Percentiles rank a stretch among this genome's conserved stretches.
phyloP scores from a whole-genome alignment of 495 filamentous ascomycete genomes.

The Lasiosphaeriaceae sp. region DNA sequence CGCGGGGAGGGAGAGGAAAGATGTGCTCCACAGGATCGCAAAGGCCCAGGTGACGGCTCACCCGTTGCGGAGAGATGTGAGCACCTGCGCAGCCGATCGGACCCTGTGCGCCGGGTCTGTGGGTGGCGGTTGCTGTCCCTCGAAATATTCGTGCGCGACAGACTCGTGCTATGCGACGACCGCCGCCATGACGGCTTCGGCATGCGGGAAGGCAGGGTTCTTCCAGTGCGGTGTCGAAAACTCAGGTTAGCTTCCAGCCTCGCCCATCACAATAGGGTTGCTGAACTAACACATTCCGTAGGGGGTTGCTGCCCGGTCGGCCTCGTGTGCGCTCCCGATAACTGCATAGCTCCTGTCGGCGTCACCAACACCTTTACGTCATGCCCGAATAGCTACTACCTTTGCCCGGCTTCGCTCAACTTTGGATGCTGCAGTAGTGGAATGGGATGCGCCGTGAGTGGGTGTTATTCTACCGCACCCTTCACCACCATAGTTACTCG shows the following conservation, averaged over 20 bases:
- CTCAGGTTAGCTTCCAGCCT: conserved; percentile 1
- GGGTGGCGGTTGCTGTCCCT: conserved; percentile 42
- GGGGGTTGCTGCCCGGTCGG: conserved; percentile 37
- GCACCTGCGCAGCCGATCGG: conserved; percentile 25
- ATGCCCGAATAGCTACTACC: conserved; percentile 32
- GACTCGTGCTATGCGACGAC: conserved; percentile 43
- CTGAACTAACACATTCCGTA: conserved; percentile 5
- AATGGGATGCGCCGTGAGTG: conserved; percentile 33
- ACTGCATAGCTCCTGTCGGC: conserved; percentile 31
- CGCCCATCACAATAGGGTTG: not conserved
- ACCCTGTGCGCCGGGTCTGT: conserved; percentile 33
- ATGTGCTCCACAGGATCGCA: conserved; percentile 30
- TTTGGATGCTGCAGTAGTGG: conserved; percentile 40
- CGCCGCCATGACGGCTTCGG: conserved; percentile 33
- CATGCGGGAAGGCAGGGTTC: conserved; percentile 28
- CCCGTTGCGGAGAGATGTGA: conserved; percentile 16
- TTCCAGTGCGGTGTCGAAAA: conserved; percentile 28
- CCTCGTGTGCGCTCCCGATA: conserved; percentile 24
- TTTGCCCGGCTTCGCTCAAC: conserved; percentile 34
- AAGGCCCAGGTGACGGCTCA: conserved; percentile 33
- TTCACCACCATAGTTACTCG: conserved; percentile 28
- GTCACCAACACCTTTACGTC: conserved; percentile 14
- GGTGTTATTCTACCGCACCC: conserved; percentile 35
- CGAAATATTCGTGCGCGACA: conserved; percentile 37
- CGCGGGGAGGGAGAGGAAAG: conserved; percentile 11